A percentile compares a stretch with the other conserved stretches of the same genome.
phyloP scores from a whole-genome alignment of 192 early-diverging fungal genomes.

The Rhizophagus prolifer region DNA sequence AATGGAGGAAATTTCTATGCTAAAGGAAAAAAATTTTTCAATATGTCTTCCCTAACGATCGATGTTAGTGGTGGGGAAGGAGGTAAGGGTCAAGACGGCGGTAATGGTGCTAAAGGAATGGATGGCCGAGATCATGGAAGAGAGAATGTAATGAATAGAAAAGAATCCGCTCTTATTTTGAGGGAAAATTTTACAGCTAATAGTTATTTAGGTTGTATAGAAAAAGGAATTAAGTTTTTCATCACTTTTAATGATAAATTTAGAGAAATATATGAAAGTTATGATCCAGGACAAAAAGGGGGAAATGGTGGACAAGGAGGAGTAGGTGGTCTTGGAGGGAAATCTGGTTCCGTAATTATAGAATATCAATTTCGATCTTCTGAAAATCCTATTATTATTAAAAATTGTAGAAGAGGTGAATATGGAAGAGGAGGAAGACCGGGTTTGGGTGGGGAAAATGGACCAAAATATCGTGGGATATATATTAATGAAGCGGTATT shows the following conservation, averaged over 20 bases:
- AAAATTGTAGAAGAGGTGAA: background rate
- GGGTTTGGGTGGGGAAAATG: background rate
- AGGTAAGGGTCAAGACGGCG: constrained; percentile 6
- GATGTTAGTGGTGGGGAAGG: constrained; percentile 8
- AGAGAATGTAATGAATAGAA: background rate
- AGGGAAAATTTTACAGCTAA: background rate
- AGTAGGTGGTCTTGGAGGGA: background rate
- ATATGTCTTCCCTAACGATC: constrained; percentile 7
- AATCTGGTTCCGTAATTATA: background rate
- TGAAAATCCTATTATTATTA: background rate
- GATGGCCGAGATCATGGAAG: background rate
- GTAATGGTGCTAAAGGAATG: background rate
- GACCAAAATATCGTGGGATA: background rate
- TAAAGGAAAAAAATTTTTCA: background rate
- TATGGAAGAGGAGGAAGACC: background rate
- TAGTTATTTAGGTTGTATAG: background rate
- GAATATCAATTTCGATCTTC: background rate
- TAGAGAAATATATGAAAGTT: background rate
- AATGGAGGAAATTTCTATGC: constrained; percentile 1
- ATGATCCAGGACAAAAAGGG: constrained; percentile 10
- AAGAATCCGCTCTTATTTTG: background rate
- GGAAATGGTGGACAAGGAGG: constrained; percentile 1
- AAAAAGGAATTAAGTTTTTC: background rate
- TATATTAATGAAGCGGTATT: constrained; percentile 5
- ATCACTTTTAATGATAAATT: background rate